Base-by-base conservation (phyloP, 768 basidiomycete genomes). In the Boletus subparvulus region DNA sequence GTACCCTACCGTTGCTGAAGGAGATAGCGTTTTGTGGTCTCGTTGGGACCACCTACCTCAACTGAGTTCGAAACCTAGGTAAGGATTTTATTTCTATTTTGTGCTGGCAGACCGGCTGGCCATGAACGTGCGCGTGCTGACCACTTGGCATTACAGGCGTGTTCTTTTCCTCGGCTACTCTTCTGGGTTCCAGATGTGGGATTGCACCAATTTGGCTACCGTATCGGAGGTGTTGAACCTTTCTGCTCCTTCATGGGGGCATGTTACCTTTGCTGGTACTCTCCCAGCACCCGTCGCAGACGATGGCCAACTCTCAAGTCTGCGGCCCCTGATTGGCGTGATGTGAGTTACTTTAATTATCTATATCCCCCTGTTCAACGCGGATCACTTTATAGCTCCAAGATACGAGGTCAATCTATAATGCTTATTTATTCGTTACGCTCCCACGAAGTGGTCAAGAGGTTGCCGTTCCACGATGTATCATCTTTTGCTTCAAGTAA, bases 101-200 rank as follows among this genome's bases (percentile, higher is more conserved):
- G 26, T 59, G 30, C 40, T 12, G 13, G 36, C 30, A 62, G 13
- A 35, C 1, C 43, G 6, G 3, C 9, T 46, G 6, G 3, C 9
- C 11, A 45, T n/a, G 46, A 39, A 55, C 40, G 51, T 55, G 53
- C 51, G 33, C 61, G 24, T 11, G 14, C 48, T 61, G 14, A 66
- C 16, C 3, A 1, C 28, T 54, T 19, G 16, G 39, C 30, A 51
- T 35, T 53, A 30, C 33, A 80, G 80, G 42, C 74, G 77, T 26
- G 61, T 85, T 7, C 75, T 86, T 12, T 66, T 87, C 49, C 71
- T 86, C 16, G 84, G 78, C 6, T 87, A 86, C 65, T 57, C 65
- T 33, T 70, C 73, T 14, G 80, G 82, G 6, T 62, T 88, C 40
- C 81, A 86, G 64, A 74, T 86, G 19, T 88, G 85, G 85, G 84